Base-by-base conservation (phyloP, 352 stramenopile species). In the Pseudoperonospora humuli region DNA sequence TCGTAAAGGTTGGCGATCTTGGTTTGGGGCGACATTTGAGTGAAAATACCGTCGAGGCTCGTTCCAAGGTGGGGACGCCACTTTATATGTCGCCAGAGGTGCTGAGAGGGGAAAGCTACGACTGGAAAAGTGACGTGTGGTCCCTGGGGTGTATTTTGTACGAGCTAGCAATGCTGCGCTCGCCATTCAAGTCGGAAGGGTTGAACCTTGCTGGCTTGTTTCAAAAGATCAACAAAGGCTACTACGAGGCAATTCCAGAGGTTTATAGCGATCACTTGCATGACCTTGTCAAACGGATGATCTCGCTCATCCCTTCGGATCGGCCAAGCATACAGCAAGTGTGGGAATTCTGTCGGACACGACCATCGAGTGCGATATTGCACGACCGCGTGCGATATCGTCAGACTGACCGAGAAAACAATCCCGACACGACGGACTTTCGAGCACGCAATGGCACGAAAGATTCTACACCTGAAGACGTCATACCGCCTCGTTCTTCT, bases 91-190 rank as follows among this genome's bases (percentile, higher is more conserved):
- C 86, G 7, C 91, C 93, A 0, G 93, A 98, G 43, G 86, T 98
- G 25, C 70, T 97, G 14, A 75, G 84, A 2, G 92, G 93, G 11
- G 78, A 95, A 39, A 83, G 85, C 17, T 98, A 98, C 57, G 87
- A 96, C 51, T 96, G 83, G 83, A 97, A 96, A 56, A 95, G 78
- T 44, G 93, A 98, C 56, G 83, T 98, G 3, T 98, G 93, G 93
- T 92, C 69, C 23, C 71, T 98, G 26, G 93, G 93, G 3, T 98
- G 93, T 50, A 87, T 97, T 37, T 69, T 98, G 20, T 98, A 98
- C 59, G 93, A 98, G 58, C 68, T 98, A 3, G 86, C 87, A 5
- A 95, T 95, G 83, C 74, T 97, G 9, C 75, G 80, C 2, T 96
- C 88, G 14, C 93, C 93, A 9, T 98, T 98, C 57, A 97, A 96